Base-by-base conservation (phyloP, 75 land plant genomes). In the Larix kaempferi region DNA sequence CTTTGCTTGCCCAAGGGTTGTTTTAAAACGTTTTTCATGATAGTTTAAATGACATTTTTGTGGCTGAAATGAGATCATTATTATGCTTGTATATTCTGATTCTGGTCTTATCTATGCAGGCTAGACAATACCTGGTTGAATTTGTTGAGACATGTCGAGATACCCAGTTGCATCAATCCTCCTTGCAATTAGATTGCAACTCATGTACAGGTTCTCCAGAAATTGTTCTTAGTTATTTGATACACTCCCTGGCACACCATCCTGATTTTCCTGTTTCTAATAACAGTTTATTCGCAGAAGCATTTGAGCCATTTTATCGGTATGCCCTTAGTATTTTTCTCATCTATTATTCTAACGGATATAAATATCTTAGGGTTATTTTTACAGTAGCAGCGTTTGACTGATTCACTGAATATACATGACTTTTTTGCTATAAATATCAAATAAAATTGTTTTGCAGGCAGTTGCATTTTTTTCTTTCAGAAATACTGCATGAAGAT, bases 211-310 rank as follows among this genome's bases (percentile, higher is more conserved):
- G 61, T 59, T 91, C 89, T 81, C 99, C 95, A 60, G 98, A 94
- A 60, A 80, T 75, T 82, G 83, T 89, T 37, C 87, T 96, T 37
- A 84, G 86, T 35, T 89, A 90, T 80, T 77, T 94, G 69, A 82
- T 96, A 72, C 98, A 96, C 82, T 81, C 86, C 74, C 88, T 96
- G 80, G 93, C 99, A 49, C 98, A 94, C 82, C 86, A 90, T 81
- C 81, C 91, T 57, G 77, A 86, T 49, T 94, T 80, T 77, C 98
- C 93, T 14, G 52, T 80, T 77, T 39, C 84, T 72, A 89, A 91
- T 56, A 88, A 86, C 59, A 79, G 88, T 77, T 80, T 80, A 60
- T 86, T 84, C 71, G 77, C 81, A 33, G 74, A 85, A 74, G 85
- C 88, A 65, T 90, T 81, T 82, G 93, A 92, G 74, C 82, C 84